A percentile compares a stretch with the other conserved stretches of the same genome.
Evolutionary conservation across 2,329 filamentous ascomycete genomes (phyloP).

Genomic region (Thielaviopsis ethacetica): DNA sequence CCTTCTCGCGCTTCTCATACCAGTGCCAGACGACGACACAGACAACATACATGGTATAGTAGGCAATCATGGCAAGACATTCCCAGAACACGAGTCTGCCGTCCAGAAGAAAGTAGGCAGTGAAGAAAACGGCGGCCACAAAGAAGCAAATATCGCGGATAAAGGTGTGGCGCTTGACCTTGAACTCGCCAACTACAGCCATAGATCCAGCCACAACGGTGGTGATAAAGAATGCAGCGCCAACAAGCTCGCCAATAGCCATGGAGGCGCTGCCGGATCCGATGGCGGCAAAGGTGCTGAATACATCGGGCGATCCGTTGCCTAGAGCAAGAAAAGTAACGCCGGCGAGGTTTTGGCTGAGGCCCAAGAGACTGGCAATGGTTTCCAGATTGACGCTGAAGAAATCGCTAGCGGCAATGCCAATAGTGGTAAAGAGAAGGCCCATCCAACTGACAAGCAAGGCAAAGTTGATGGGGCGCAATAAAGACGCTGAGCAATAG

Average conservation of each 20-base stretch:
- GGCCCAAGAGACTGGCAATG: slow-evolving; percentile 71
- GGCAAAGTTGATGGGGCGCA: slow-evolving; percentile 60
- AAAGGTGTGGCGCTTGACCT: slow-evolving; percentile 77
- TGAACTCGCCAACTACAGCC: slow-evolving; percentile 91
- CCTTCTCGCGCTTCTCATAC: slow-evolving; percentile 17
- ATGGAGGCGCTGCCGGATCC: slow-evolving; percentile 91
- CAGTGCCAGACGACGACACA: slow-evolving; percentile 90
- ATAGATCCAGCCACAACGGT: slow-evolving; percentile 93
- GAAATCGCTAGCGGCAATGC: slow-evolving; percentile 95
- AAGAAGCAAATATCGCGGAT: slow-evolving; percentile 88
- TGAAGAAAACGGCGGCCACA: slow-evolving; percentile 69
- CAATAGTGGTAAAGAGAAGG: slow-evolving; percentile 87
- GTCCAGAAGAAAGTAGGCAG: slow-evolving; percentile 74
- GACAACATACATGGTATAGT: slow-evolving; percentile 78
- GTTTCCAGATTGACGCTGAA: slow-evolving; percentile 95
- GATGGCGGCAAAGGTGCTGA: slow-evolving; percentile 98
- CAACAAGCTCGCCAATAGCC: slow-evolving; percentile 87
- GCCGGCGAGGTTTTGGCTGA: slow-evolving; percentile 90
- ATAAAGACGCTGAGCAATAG: slow-evolving; percentile 60
- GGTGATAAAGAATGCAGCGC: slow-evolving; percentile 89
- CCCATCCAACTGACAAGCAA: slow-evolving; percentile 71
- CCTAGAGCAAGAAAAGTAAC: slow-evolving; percentile 95
- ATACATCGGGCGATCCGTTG: slow-evolving; percentile 95
- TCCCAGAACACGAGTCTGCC: slow-evolving; percentile 78
- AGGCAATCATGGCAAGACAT: slow-evolving; percentile 74